Conservation (phyloP, 2,329 filamentous ascomycete genomes). For the Cladosporium sp. region DNA sequence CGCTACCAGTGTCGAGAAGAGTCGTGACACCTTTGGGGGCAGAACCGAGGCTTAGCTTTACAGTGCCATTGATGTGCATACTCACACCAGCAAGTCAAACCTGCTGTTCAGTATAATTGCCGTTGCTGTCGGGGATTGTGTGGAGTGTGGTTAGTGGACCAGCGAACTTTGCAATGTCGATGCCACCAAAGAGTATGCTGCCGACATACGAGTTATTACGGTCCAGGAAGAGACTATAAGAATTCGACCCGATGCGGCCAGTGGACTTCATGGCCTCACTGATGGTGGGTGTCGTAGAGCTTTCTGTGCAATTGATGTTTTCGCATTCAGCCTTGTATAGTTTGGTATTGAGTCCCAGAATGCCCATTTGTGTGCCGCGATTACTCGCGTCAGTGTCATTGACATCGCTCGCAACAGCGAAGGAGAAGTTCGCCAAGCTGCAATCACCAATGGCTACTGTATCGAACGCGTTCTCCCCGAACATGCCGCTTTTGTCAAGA, state of each 20-base stretch:
- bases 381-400: not conserved
- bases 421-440: not conserved
- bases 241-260: constrained; percentile 5
- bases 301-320: not conserved
- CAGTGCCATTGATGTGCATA: not conserved
- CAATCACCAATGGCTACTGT: not conserved
- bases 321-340: not conserved
- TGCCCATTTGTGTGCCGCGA: not conserved
- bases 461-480: not conserved
- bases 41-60: not conserved
- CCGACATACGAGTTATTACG: not conserved
- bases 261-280: not conserved
- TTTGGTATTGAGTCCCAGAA: not conserved
- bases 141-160: not conserved
- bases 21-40: not conserved
- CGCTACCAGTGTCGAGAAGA: not conserved
- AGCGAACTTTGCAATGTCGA: constrained; percentile 8
- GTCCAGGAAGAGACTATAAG: constrained; percentile 11
- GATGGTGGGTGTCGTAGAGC: not conserved
- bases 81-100: not conserved
- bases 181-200: constrained; percentile 13
- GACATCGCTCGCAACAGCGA: not conserved
- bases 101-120: not conserved
- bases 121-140: not conserved
- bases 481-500: not conserved